A percentile compares a stretch with the other conserved stretches of the same genome.
Conservation (phyloP, 2,329 filamentous ascomycete genomes). For the Diplodia intermedia region DNA sequence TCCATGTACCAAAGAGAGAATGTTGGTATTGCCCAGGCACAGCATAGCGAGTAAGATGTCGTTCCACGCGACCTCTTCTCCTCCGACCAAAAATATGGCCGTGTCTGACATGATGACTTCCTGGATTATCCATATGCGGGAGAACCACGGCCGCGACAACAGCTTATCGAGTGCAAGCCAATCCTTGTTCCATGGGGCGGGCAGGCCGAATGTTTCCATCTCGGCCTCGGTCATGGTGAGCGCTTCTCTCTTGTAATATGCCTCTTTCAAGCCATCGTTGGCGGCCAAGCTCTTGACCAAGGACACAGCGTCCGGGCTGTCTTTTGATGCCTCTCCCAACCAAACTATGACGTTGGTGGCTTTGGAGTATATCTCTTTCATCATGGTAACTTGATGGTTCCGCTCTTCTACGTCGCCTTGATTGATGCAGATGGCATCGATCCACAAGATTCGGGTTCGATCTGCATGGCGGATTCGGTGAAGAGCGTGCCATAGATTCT, state of each 20-base stretch:
- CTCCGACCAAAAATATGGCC: slow-evolving; percentile 31
- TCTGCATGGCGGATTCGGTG: slow-evolving; percentile 26
- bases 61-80: not conserved
- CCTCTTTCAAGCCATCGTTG: not conserved
- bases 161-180: slow-evolving; percentile 5
- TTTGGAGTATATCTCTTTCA: slow-evolving; percentile 41
- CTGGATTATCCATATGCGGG: slow-evolving; percentile 37
- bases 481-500: slow-evolving; percentile 33
- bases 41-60: not conserved
- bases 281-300: not conserved
- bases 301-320: not conserved
- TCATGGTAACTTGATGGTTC: slow-evolving; percentile 38
- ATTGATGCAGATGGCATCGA: slow-evolving; percentile 43
- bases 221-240: not conserved
- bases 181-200: not conserved
- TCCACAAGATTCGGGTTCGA: slow-evolving; percentile 37
- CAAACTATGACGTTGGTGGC: slow-evolving; percentile 40
- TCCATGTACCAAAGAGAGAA: not conserved
- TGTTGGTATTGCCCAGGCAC: not conserved
- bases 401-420: slow-evolving; percentile 39
- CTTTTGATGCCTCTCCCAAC: slow-evolving; percentile 37
- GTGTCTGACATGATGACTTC: slow-evolving; percentile 33
- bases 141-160: slow-evolving; percentile 33
- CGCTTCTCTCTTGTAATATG: not conserved
- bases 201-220: not conserved